Evolutionary conservation across 345 rosid species (phyloP), one percentile per base, ranked within the genome.

Genomic region (Murraya koenigii): DNA sequence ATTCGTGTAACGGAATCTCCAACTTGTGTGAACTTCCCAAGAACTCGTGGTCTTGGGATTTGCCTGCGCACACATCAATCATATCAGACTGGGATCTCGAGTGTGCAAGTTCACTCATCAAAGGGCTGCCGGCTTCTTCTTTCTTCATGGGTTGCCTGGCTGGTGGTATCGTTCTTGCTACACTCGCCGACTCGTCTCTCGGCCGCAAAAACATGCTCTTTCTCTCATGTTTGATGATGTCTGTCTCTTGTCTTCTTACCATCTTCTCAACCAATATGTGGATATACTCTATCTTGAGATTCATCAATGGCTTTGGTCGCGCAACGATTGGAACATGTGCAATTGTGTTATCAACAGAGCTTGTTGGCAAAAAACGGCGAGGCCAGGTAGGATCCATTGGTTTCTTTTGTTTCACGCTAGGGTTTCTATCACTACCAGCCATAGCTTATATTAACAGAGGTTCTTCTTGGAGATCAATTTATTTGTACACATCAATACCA

Each of bases 171-270:
- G 26, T 84, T 65, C 78, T 90, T 0, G 81, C 92, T 17, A 77
- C 90, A 0, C 78, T 91, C 0, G 94, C 88, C 2, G 96, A 91
- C 75, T 84, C 94, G 17, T 75, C 85, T 1, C 80, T 88, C 0
- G 96, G 94, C 60, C 91, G 96, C 74, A 90, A 85, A 55, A 91
- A 87, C 71, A 72, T 87, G 85, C 81, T 90, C 49, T 71, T 86
- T 44, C 74, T 88, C 11, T 83, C 90, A 0, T 87, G 90, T 72
- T 49, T 87, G 0, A 22, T 76, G 10, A 88, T 90, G 92, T 81
- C 90, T 65, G 3, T 85, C n/a, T 80, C 91, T 60, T 69, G 85
- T 33, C 49, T 84, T 20, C 11, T 80, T 20, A 84, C 92, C 0
- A 69, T 63, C 35, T 85, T 90, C 69, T 76, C 92, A 35, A 78